Base-by-base conservation (phyloP, 805 yeast species). In the Wickerhamomyces rabaulensis region DNA sequence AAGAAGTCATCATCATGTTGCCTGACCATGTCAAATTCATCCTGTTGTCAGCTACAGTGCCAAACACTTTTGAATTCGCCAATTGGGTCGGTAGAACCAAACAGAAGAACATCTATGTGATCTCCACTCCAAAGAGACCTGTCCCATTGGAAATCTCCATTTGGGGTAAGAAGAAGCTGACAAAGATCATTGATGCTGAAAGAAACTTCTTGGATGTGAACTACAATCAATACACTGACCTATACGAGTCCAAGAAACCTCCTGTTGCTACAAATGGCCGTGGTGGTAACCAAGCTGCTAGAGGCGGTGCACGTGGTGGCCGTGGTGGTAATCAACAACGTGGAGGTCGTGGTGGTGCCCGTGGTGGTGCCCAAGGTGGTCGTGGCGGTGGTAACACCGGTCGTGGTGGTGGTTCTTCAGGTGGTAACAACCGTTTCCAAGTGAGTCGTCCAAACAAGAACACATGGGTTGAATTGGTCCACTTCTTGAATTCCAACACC, bases 81-180 rank as follows among this genome's bases (percentile, higher is more conserved):
- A 87, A 85, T 53, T 94, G 99, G 99, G 92, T 94, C 17, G 98
- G 99, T 5, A 76, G 99, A 65, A 94, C 99, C 0, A 94, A 94
- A 62, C 91, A 88, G 57, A 92, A 91, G 64, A 95, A 94, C 59
- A 92, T 94, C 9, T 92, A 94, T 58, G 99, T 94, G 41, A 94
- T 94, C 19, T 89, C 96, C 0, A 94, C 99, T 0, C 90, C 96
- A 12, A 88, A 94, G 63, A 82, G 99, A 63, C 99, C 99, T 0
- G 95, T 94, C 20, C 99, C 99, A 0, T 68, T 94, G 47, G 97
- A 88, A 59, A 87, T 92, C 36, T 83, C 74, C 52, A 69, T 88
- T 13, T 89, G 95, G 88, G 92, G 95, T 1, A 89, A 87, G 53
- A 76, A 80, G 47, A 74, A 83, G 44, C 63, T 87, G 44, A 78